These are phyloP conservation scores for Globisporangium paroecandrum DNA, from an alignment of 352 stramenopile genomes.

Conservation along the genomic window DNA sequence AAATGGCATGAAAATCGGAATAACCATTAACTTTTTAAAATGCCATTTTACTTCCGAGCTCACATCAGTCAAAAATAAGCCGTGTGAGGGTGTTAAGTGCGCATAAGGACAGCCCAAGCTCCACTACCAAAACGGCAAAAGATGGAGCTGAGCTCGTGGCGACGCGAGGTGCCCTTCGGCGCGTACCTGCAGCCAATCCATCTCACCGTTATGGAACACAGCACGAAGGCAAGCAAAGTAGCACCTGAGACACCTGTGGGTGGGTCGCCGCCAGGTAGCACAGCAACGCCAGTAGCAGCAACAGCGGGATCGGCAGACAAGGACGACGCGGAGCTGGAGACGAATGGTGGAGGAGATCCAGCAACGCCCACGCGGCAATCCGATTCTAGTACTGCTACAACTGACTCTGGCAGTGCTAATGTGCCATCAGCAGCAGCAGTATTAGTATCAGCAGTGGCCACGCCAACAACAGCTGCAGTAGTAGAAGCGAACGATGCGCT, in stretches of 20 bases:
- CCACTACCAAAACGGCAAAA: neutral
- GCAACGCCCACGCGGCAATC: neutral
- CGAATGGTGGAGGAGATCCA: neutral
- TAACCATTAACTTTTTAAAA: too few relatives aligned
- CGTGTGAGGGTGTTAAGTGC: too few relatives aligned
- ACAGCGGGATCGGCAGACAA: neutral
- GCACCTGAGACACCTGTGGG: neutral
- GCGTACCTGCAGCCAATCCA: conserved; percentile 45
- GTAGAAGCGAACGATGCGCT: neutral
- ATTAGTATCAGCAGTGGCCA: neutral
- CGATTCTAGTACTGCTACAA: neutral
- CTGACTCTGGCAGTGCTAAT: neutral
- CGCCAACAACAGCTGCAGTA: conserved; percentile 3
- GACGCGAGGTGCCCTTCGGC: conserved; percentile 28
- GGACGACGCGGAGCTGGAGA: neutral
- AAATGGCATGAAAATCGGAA: too few relatives aligned
- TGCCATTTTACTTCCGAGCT: too few relatives aligned
- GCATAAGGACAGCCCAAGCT: too few relatives aligned
- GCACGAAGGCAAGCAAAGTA: neutral
- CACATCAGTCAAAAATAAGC: too few relatives aligned
- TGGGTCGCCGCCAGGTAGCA: neutral
- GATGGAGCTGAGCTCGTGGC: conserved; percentile 16
- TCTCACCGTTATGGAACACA: conserved; percentile 20
- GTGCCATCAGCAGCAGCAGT: neutral
- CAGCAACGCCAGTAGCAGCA: conserved; percentile 5